Base-by-base conservation (phyloP, 2,329 filamentous ascomycete genomes). In the Coleophoma cylindrospora region DNA sequence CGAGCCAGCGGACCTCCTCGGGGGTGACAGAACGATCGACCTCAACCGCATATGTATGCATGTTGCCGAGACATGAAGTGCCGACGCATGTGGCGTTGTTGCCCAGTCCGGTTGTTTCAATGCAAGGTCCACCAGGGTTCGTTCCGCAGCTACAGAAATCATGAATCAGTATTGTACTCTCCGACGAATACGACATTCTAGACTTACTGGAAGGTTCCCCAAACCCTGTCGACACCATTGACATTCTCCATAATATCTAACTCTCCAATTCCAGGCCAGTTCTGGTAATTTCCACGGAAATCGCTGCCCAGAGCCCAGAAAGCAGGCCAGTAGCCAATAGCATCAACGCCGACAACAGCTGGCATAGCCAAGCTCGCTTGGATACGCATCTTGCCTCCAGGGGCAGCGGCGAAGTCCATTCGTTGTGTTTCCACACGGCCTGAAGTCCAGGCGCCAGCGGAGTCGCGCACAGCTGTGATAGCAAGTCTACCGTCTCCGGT, bases 201-300 rank as follows among this genome's bases (percentile, higher is more conserved):
- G 2, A 19, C 19, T 19, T 19, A 19, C 19, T 43, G 40, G 17
- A 43, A 14, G 14, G 15, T 14, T 13, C 21, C 40, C 10, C 14
- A 12, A 32, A 43, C 40, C 12, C 22, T 21, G n/a, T 43, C 32
- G 10, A 22, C 2, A 9, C 40, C 40, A n/a, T 43, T 43, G 17
- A 43, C 40, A 43, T 43, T 43, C 40, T 43, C 40, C 40, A 43
- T 33, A 32, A 43, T 43, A 32, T 43, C 40, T 12, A 43, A 43
- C 22, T 43, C 40, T 22, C 40, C 40, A 43, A 27, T 22, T 4
- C 17, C 17, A 10, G 40, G 40, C 40, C 40, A 43, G 10, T 22
- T 43, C 40, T 43, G 40, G 32, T 33, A 27, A 12, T 43, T 43
- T 11, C 17, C 17, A 22, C 40, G 40, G 17, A 21, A 32, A 27